phyloP scores from a whole-genome alignment of 1,284 basidiomycete genomes.

The Cutaneotrichosporon cyanovorans region DNA sequence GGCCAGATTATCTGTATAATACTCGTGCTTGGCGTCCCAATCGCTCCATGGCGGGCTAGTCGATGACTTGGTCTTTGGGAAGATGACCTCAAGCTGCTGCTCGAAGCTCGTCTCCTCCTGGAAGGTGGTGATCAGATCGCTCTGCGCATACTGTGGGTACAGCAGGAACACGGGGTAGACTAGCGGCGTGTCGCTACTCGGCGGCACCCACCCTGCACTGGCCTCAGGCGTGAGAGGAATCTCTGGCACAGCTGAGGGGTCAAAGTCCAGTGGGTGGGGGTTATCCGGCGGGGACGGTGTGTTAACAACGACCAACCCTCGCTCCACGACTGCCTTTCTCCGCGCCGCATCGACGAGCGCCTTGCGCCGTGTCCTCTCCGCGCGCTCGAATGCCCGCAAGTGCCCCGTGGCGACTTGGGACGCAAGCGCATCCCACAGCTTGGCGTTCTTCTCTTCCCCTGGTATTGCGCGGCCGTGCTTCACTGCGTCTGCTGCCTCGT shows the following conservation, averaged over 20 bases:
- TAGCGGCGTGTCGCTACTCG: slow-evolving; percentile 52
- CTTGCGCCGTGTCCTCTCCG: slow-evolving; percentile 33
- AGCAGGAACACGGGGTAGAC: slow-evolving; percentile 84
- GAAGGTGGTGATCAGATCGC: slow-evolving; percentile 81
- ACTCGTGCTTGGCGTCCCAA: slow-evolving; percentile 75
- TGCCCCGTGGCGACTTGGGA: slow-evolving; percentile 23
- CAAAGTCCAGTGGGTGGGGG: slow-evolving; percentile 50
- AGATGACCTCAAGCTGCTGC: slow-evolving; percentile 72
- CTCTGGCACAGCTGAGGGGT: slow-evolving; percentile 38
- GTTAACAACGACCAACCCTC: slow-evolving; percentile 35
- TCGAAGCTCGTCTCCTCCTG: slow-evolving; percentile 76
- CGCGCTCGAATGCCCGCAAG: slow-evolving; percentile 23
- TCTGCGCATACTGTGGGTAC: slow-evolving; percentile 81
- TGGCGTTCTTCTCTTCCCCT: slow-evolving; percentile 17
- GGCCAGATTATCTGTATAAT: slow-evolving; percentile 58
- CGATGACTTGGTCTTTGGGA: slow-evolving; percentile 47
- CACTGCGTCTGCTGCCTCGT: slow-evolving; percentile 75
- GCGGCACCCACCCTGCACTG: slow-evolving; percentile 53
- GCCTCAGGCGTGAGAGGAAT: slow-evolving; percentile 34
- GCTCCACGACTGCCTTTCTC: slow-evolving; percentile 26
- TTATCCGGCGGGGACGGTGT: slow-evolving; percentile 53
- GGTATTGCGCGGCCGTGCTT: slow-evolving; percentile 45
- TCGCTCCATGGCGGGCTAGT: slow-evolving; percentile 50
- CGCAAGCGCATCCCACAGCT: slow-evolving; percentile 16
- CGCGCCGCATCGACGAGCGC: slow-evolving; percentile 27